Base-by-base conservation (phyloP, 2,329 filamentous ascomycete genomes). In the Cercospora zeina region DNA sequence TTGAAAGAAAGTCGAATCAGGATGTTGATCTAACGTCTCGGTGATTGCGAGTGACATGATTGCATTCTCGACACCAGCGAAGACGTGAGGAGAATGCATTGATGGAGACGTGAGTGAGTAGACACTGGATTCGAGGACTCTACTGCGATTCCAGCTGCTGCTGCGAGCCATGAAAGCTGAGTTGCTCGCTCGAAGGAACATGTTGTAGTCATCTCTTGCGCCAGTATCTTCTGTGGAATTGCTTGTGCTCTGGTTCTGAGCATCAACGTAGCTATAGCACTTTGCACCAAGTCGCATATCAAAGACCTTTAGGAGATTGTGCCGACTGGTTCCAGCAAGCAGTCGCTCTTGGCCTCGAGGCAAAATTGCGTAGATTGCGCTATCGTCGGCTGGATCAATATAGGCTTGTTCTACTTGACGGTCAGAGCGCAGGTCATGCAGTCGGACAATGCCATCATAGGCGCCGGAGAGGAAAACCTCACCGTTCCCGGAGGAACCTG, bases 241-340 rank as follows among this genome's bases (percentile, higher is more conserved):
- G 47, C 27, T 42, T n/a, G 14, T 13, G 21, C 11, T 55, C 45
- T 53, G 31, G 2, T 53, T 21, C 19, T 50, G 50, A 6, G 63
- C 57, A n/a, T 75, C 66, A 19, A 75, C 67, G 53, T 72, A 72
- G 59, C 59, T 66, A 63, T 74, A 74, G 60, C 68, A 68, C 51
- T 71, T 72, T 1, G 69, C 66, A 8, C 71, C 71, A 68, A 85
- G 77, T 24, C 86, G 83, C 47, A 88, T 70, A 67, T 89, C 85
- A 66, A 86, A 88, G 4, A 87, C 76, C 67, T 87, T 87, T 49
- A 88, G 74, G 55, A 87, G 77, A 49, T 80, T 82, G 71, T 87
- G 83, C 54, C 81, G 78, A 2, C 81, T 81, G 1, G 81, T 80
- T 24, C 86, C 86, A 10, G 81, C 83, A 8, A 87, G 70, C 59